These are phyloP conservation scores for Corchorus olitorius DNA, from an alignment of 345 rosid species.

Conservation along the genomic window DNA sequence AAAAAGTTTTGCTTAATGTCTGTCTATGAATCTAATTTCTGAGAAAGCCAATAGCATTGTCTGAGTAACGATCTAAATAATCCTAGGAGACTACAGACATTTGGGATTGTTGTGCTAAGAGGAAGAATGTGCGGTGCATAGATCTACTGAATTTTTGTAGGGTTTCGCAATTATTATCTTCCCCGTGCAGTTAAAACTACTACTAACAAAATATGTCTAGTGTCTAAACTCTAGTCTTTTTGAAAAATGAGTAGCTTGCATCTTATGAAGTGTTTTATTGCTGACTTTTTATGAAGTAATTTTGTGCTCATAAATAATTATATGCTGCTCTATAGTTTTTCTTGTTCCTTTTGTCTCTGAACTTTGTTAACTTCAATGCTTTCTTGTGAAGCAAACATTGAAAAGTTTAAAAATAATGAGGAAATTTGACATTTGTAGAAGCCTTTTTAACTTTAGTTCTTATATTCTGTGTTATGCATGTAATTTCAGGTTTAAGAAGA, in stretches of 20 bases:
- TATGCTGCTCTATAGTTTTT: neutral
- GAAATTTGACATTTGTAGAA: neutral
- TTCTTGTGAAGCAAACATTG: neutral
- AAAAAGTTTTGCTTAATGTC: neutral
- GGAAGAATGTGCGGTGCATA: neutral
- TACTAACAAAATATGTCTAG: neutral
- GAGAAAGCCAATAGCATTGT: neutral
- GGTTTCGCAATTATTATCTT: neutral
- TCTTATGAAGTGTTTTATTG: neutral
- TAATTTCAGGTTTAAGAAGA: slow-evolving; percentile 72
- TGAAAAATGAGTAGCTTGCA: neutral
- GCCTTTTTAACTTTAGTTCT: neutral
- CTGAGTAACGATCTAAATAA: neutral
- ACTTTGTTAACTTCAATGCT: neutral
- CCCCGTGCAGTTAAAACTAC: neutral
- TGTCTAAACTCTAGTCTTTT: neutral
- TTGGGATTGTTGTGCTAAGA: neutral
- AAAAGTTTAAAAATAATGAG: neutral
- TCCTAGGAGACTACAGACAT: neutral
- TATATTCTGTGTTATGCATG: slow-evolving; percentile 21
- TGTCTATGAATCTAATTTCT: slow-evolving; percentile 1
- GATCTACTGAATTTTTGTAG: neutral
- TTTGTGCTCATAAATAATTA: neutral
- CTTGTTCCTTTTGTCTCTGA: neutral
- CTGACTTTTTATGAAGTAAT: neutral